Conservation (phyloP, 192 early-diverging fungal species). For the Mortierella claussenii region DNA sequence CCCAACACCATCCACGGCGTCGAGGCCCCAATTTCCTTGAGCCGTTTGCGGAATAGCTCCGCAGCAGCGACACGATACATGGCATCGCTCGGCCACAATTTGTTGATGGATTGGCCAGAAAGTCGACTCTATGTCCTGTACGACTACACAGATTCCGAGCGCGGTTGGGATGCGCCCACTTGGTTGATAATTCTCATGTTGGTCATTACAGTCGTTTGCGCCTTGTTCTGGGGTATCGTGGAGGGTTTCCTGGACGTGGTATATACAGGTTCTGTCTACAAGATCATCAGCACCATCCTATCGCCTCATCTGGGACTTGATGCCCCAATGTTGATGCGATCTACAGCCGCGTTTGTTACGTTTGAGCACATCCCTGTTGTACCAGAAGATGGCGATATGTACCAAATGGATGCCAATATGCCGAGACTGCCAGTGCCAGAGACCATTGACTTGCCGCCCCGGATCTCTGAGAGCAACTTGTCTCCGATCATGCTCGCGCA, state of each 20-base stretch:
- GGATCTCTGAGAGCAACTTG: too few species aligned
- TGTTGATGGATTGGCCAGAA: background rate
- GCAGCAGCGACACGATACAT: background rate
- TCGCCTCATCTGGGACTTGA: background rate
- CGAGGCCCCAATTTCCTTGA: background rate
- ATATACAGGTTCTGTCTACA: conserved; percentile 1
- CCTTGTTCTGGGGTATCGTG: background rate
- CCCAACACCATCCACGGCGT: background rate
- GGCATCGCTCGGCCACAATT: conserved; percentile 1
- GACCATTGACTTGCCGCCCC: too few species aligned
- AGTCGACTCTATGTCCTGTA: background rate
- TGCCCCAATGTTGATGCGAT: background rate
- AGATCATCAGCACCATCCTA: background rate
- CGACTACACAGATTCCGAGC: background rate
- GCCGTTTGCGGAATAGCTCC: background rate
- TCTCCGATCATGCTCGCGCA: too few species aligned
- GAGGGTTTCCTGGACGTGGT: background rate
- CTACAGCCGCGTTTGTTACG: background rate
- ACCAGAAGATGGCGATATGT: too few species aligned
- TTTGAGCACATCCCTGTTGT: too few species aligned
- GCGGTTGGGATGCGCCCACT: background rate
- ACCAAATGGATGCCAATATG: too few species aligned
- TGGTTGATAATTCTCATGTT: background rate
- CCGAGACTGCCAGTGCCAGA: too few species aligned
- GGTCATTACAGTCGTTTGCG: background rate